Base-by-base conservation (phyloP, 176 grass and related monocot species). In the Carex cristatella region DNA sequence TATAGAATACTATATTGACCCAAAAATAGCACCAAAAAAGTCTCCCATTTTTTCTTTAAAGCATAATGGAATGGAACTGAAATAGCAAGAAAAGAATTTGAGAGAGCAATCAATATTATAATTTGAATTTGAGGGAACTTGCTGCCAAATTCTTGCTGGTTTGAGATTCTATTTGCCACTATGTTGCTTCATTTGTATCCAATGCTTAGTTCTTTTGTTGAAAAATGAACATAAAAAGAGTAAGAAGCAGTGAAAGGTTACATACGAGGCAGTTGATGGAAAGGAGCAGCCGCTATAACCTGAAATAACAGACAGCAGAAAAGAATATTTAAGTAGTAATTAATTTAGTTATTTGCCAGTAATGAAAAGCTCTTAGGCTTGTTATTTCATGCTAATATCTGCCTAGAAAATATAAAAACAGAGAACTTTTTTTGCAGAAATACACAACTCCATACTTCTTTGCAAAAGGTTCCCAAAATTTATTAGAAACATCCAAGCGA, bases 241-340 rank as follows among this genome's bases (percentile, higher is more conserved):
- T n/a, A 60, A 81, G 63, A 58, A 46, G 54, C 65, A 69, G 63
- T 61, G 40, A 86, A 81, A 40, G 31, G 31, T n/a, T 68, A 35
- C 66, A 65, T 90, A 98, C 96, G 91, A 92, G 84, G 91, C 40
- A 70, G 89, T 92, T 78, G 93, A 48, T 10, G 96, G 96, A 82
- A 70, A 98, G 15, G 90, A 79, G 81, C 96, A 98, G 55, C 91
- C 91, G 85, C 58, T 84, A 80, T 83, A 84, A 88, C 96, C 93
- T 98, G 85, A 75, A 89, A 82, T 83, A 86, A 66, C 9, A 48
- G 81, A 14, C 49, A 28, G 23, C 10, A 82, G 31, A 51, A 86
- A 37, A 55, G 79, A 40, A 68, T 1, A 61, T 16, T 62, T 40
- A 40, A 46, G 7, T n/a, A 13, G 33, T 23, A 88, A 9, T 16